Conservation (phyloP, 352 stramenopile species). For the Blastocystis sp. region DNA sequence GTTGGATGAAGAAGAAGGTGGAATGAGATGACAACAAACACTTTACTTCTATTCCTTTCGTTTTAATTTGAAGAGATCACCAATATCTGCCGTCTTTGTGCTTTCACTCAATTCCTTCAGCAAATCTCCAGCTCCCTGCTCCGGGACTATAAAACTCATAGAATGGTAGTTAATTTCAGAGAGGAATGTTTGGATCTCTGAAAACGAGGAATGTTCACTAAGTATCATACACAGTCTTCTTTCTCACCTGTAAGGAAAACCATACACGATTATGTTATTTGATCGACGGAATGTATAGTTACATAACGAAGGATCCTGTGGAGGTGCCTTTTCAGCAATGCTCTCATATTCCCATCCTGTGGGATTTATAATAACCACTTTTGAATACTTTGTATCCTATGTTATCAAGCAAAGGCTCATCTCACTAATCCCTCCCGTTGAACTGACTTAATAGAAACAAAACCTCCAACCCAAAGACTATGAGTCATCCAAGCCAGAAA, state of each 20-base stretch:
- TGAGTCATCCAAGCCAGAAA: neutral
- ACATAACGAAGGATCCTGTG: neutral
- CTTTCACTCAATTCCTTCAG: neutral
- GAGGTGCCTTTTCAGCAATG: neutral
- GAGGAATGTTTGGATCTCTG: neutral
- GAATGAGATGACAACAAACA: too few species aligned
- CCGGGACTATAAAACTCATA: neutral
- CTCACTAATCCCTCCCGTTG: neutral
- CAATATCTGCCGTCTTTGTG: too few species aligned
- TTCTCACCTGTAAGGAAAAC: slow-evolving; percentile 31
- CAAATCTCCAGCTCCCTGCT: neutral
- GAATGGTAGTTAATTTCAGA: neutral
- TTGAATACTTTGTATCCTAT: neutral
- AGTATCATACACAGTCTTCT: neutral
- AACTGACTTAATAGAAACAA: neutral
- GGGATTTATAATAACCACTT: neutral
- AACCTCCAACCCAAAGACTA: slow-evolving; percentile 4
- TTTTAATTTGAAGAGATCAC: too few species aligned
- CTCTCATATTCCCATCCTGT: slow-evolving; percentile 4
- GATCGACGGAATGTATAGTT: slow-evolving; percentile 5
- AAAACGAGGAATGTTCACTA: slow-evolving; percentile 32
- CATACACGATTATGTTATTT: neutral
- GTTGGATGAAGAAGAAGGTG: too few species aligned
- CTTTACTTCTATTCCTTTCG: too few species aligned
- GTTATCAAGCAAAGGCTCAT: neutral